These are phyloP conservation scores for Nepenthes alata DNA, from an alignment of 179 eudicot genomes.

Conservation along the genomic window DNA sequence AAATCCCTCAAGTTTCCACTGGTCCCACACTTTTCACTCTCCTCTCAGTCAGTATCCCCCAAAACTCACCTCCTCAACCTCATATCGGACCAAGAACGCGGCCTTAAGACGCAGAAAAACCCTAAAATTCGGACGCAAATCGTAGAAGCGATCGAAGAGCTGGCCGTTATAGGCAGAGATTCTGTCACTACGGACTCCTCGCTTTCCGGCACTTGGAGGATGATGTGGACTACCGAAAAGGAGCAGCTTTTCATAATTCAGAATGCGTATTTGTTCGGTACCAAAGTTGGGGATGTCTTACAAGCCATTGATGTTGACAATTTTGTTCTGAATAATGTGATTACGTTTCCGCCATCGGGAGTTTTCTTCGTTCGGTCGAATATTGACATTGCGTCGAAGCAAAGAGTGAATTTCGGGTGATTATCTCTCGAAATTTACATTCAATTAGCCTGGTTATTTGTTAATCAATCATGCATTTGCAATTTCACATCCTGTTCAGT, in stretches of 20 bases:
- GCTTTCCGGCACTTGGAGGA: constrained; percentile 80
- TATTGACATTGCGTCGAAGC: constrained; percentile 56
- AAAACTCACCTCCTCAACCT: constrained; percentile 62
- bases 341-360: constrained; percentile 81
- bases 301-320: constrained; percentile 75
- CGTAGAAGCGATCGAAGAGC: constrained; percentile 41
- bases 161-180: constrained; percentile 35
- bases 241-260: constrained; percentile 73
- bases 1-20: constrained; percentile 12
- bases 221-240: constrained; percentile 92
- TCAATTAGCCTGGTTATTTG: background rate
- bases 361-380: constrained; percentile 82
- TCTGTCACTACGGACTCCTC: constrained; percentile 50
- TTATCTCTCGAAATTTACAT: background rate
- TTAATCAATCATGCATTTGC: background rate
- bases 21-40: constrained; percentile 36
- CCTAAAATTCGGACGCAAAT: constrained; percentile 47
- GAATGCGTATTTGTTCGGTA: constrained; percentile 59
- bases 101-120: constrained; percentile 66
- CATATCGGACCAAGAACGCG: constrained; percentile 77
- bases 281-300: constrained; percentile 63
- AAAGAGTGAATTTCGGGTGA: constrained; percentile 74
- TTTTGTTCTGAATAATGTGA: constrained; percentile 54
- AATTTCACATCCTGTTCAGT: background rate
- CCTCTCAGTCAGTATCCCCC: constrained; percentile 37